phyloP scores from a whole-genome alignment of 208 protist species.

The Trypanosoma mega region DNA sequence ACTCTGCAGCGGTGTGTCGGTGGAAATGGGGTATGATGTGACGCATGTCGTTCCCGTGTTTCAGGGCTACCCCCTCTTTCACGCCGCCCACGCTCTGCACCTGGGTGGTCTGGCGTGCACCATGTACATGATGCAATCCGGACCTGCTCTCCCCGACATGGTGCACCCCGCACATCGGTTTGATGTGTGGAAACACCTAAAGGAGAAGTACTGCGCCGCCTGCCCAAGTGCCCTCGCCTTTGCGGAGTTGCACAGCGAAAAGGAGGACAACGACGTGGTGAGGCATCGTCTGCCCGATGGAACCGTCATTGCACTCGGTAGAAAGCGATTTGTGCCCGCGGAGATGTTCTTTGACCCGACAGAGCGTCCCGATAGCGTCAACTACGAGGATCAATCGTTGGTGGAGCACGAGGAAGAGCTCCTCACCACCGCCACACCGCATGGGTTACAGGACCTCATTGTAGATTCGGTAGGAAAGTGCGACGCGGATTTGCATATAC shows the following conservation, averaged over 20 bases:
- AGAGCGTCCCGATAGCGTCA: slow-evolving; percentile 37
- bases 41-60: slow-evolving; percentile 98
- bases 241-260: background rate
- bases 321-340: slow-evolving; percentile 51
- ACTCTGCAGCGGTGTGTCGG: slow-evolving; percentile 78
- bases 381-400: slow-evolving; percentile 37
- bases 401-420: slow-evolving; percentile 70
- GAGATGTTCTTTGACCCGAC: slow-evolving; percentile 81
- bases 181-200: slow-evolving; percentile 82
- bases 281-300: slow-evolving; percentile 80
- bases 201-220: slow-evolving; percentile 77
- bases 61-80: slow-evolving; percentile 94
- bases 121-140: slow-evolving; percentile 29
- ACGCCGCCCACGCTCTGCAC: slow-evolving; percentile 84
- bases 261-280: slow-evolving; percentile 25
- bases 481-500: slow-evolving; percentile 67
- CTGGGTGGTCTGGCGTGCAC: slow-evolving; percentile 84
- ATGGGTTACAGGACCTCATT: slow-evolving; percentile 68
- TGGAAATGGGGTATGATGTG: slow-evolving; percentile 97
- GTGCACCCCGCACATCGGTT: slow-evolving; percentile 38
- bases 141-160: slow-evolving; percentile 33
- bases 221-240: slow-evolving; percentile 10
- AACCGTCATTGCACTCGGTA: slow-evolving; percentile 57
- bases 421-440: slow-evolving; percentile 46
- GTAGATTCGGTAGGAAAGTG: slow-evolving; percentile 73